Conservation (phyloP, 2,329 filamentous ascomycete genomes). For the Diaporthe sp. region DNA sequence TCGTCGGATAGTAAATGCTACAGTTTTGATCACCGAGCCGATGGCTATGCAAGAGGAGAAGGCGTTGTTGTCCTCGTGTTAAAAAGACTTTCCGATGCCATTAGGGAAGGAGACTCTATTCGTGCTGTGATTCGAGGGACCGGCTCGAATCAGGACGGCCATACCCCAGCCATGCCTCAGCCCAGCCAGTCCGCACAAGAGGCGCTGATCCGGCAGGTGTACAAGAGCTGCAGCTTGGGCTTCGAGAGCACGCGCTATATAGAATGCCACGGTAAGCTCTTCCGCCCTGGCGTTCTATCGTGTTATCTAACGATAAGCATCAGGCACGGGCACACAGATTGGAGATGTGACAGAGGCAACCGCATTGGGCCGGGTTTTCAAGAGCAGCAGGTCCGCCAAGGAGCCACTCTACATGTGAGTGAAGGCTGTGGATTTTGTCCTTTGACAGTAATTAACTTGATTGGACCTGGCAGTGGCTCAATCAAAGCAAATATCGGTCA, state of each 20-base stretch:
- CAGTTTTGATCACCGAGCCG: constrained; percentile 55
- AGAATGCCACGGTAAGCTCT: constrained; percentile 43
- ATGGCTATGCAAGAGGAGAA: constrained; percentile 63
- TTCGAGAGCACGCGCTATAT: constrained; percentile 41
- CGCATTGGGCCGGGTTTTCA: constrained; percentile 48
- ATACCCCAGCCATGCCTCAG: constrained; percentile 54
- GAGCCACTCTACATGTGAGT: constrained; percentile 39
- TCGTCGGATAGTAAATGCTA: constrained; percentile 45
- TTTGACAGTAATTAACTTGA: no score
- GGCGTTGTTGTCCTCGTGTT: constrained; percentile 57
- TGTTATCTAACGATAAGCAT: not conserved
- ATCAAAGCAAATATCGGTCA: no score
- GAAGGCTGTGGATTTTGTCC: not conserved
- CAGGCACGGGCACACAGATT: constrained; percentile 7
- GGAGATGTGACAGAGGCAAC: constrained; percentile 50
- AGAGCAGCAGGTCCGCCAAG: not conserved
- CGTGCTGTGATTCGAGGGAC: constrained; percentile 51
- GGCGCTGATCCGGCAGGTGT: constrained; percentile 47
- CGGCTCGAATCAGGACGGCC: constrained; percentile 55
- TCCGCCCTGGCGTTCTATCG: not conserved
- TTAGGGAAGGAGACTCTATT: constrained; percentile 57
- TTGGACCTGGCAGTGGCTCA: no score
- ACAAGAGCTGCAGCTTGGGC: constrained; percentile 40
- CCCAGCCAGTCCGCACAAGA: constrained; percentile 51
- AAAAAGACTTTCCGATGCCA: constrained; percentile 58